Evolutionary conservation across 257 asterid species (phyloP).

Genomic region (Galeopsis tetrahit): DNA sequence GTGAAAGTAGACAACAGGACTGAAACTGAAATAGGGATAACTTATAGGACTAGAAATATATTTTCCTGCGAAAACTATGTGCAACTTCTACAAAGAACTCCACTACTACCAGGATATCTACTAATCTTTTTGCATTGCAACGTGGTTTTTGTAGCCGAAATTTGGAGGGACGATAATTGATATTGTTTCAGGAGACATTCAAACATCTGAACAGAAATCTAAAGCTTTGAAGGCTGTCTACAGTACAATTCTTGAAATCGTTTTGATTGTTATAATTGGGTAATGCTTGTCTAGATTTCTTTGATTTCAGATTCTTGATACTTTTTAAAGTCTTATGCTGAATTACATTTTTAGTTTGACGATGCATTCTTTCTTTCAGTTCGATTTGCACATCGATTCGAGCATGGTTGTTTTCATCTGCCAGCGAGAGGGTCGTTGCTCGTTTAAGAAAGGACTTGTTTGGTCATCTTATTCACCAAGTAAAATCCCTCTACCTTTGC

Average conservation of each 20-base stretch:
- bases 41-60: no score
- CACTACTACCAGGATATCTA: neutral
- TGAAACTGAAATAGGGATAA: no score
- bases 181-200: slow-evolving; percentile 68
- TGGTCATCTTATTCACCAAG: slow-evolving; percentile 74
- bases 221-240: slow-evolving; percentile 68
- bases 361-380: slow-evolving; percentile 48
- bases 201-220: slow-evolving; percentile 66
- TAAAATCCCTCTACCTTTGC: slow-evolving; percentile 39
- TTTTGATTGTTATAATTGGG: slow-evolving; percentile 70
- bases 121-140: slow-evolving; percentile 19
- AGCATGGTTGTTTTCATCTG: slow-evolving; percentile 76
- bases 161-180: slow-evolving; percentile 81
- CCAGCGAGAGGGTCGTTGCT: slow-evolving; percentile 80
- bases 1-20: no score
- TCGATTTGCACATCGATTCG: slow-evolving; percentile 73
- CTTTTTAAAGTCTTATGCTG: slow-evolving; percentile 10
- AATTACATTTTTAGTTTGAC: slow-evolving; percentile 25
- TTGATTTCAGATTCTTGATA: slow-evolving; percentile 1
- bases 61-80: slow-evolving; percentile 27
- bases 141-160: slow-evolving; percentile 63
- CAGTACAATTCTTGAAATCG: slow-evolving; percentile 59
- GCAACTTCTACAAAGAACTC: neutral
- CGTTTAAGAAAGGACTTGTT: slow-evolving; percentile 59
- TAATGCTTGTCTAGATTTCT: slow-evolving; percentile 37